A percentile compares a stretch with the other conserved stretches of the same genome.
Evolutionary conservation across 2,329 filamentous ascomycete species (phyloP).

Genomic region (Fusarium clavum): DNA sequence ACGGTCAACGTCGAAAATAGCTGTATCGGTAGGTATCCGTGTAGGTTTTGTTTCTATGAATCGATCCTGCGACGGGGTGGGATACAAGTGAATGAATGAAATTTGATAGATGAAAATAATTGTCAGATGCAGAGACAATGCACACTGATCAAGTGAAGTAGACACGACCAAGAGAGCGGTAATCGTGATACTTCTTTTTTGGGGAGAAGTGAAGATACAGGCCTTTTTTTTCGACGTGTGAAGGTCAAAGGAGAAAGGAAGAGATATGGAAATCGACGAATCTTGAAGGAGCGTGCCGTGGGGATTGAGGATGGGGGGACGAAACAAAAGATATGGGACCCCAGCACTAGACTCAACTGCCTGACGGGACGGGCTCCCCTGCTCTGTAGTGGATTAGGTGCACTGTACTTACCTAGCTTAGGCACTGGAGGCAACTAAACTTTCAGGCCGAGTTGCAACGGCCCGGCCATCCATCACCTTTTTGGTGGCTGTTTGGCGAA

Average conservation of each 20-base stretch:
- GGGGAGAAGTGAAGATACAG: conserved; percentile 44
- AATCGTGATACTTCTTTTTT: conserved; percentile 36
- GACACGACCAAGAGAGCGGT: conserved; percentile 39
- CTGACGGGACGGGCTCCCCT: not conserved
- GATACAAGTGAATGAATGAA: conserved; percentile 35
- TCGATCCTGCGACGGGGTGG: conserved; percentile 47
- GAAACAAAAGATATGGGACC: conserved; percentile 47
- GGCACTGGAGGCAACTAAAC: conserved; percentile 4
- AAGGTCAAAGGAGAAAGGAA: conserved; percentile 38
- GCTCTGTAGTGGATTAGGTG: not conserved
- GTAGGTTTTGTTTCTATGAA: conserved; percentile 26
- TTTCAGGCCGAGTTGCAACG: conserved; percentile 30
- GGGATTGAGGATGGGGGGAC: conserved; percentile 41
- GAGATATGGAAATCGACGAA: conserved; percentile 27
- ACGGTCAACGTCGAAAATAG: conserved; percentile 49
- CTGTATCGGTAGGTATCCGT: conserved; percentile 41
- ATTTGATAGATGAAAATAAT: conserved; percentile 18
- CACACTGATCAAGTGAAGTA: conserved; percentile 28
- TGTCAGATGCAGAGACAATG: conserved; percentile 28
- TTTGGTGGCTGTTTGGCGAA: conserved; percentile 14
- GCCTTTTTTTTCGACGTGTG: conserved; percentile 35
- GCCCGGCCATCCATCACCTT: conserved; percentile 19
- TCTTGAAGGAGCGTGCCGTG: conserved; percentile 10
- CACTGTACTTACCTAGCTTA: conserved; percentile 5
- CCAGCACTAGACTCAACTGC: not conserved